These are phyloP conservation scores for Postia placenta DNA, from an alignment of 768 basidiomycete species.

Conservation along the genomic window DNA sequence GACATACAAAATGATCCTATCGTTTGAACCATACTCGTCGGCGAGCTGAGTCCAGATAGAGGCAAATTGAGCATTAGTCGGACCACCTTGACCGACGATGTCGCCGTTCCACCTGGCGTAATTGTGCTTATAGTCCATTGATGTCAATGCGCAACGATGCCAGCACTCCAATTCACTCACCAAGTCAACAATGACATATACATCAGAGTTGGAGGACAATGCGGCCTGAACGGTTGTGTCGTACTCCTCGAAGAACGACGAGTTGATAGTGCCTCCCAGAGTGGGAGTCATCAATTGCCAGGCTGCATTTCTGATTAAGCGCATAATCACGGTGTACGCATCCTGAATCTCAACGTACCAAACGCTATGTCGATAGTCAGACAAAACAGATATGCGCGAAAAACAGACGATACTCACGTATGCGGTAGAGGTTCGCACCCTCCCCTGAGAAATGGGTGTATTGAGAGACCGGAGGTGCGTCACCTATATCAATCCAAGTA, in stretches of 20 bases:
- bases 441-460: slow-evolving; percentile 42
- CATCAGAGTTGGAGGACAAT: slow-evolving; percentile 32
- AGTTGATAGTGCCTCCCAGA: slow-evolving; percentile 41
- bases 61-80: slow-evolving; percentile 33
- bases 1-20: slow-evolving; percentile 28
- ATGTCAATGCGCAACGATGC: not conserved
- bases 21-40: slow-evolving; percentile 28
- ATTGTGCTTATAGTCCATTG: slow-evolving; percentile 42
- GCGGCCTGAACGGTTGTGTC: slow-evolving; percentile 44
- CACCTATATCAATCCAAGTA: too few species aligned
- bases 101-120: slow-evolving; percentile 52
- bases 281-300: slow-evolving; percentile 49
- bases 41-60: slow-evolving; percentile 38
- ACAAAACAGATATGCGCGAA: not conserved
- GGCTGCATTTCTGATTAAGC: slow-evolving; percentile 23
- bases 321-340: not conserved
- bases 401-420: slow-evolving; percentile 22
- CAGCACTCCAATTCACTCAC: slow-evolving; percentile 19
- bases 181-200: slow-evolving; percentile 47
- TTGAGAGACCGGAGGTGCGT: slow-evolving; percentile 36
- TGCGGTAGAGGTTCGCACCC: slow-evolving; percentile 45
- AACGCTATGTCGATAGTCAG: slow-evolving; percentile 17
- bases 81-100: slow-evolving; percentile 36
- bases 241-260: slow-evolving; percentile 36
- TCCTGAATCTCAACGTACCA: slow-evolving; percentile 14